These are phyloP conservation scores for Phytophthora idaei DNA, from an alignment of 352 stramenopile genomes.

Conservation along the genomic window DNA sequence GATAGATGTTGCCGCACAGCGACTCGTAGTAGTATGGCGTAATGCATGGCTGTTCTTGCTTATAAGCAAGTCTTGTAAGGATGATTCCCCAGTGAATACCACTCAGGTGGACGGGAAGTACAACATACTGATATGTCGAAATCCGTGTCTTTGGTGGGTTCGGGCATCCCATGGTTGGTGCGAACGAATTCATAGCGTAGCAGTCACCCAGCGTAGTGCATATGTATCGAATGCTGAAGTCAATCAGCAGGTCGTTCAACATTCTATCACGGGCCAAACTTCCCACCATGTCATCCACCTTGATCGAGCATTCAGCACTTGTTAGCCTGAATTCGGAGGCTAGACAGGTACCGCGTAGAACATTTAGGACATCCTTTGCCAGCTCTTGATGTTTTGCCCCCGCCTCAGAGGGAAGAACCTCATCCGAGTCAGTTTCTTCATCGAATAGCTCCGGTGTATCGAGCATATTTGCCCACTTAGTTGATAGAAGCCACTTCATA, in stretches of 20 bases:
- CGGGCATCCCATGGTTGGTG: background rate
- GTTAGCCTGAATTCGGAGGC: background rate
- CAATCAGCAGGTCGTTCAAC: conserved; percentile 1
- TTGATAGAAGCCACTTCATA: background rate
- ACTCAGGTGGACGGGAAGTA: conserved; percentile 6
- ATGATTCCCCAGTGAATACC: conserved; percentile 8
- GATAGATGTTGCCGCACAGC: conserved; percentile 1
- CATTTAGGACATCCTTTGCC: background rate
- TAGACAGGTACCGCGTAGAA: background rate
- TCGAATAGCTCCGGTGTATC: background rate
- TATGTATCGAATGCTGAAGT: conserved; percentile 10
- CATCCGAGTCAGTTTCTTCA: background rate
- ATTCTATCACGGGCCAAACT: background rate
- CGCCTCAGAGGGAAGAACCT: background rate
- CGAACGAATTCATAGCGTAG: too few species aligned
- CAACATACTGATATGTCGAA: conserved; percentile 4
- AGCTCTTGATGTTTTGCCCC: background rate
- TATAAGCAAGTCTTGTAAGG: background rate
- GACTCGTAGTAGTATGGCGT: conserved; percentile 14
- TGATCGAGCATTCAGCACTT: background rate
- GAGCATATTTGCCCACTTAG: background rate
- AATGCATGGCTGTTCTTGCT: background rate
- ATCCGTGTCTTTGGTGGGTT: background rate
- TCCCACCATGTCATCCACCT: background rate
- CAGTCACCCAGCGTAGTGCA: too few species aligned